Percentiles rank a stretch among this genome's conserved stretches.
phyloP scores from a whole-genome alignment of 2,329 filamentous ascomycete genomes.

The Trichoderma oligosporum region DNA sequence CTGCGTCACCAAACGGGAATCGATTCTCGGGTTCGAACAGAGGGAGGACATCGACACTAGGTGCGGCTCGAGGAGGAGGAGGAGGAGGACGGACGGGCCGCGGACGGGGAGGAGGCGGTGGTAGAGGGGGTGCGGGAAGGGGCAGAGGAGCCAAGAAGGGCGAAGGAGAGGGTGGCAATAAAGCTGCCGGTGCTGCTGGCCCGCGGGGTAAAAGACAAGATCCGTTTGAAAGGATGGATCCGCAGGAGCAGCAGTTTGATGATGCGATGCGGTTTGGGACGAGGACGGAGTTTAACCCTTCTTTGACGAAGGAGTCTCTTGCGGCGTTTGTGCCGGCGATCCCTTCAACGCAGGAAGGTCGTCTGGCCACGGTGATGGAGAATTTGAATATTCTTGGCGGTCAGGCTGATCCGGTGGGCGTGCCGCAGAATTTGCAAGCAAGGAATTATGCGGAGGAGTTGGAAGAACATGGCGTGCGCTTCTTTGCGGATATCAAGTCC shows the following conservation, averaged over 20 bases:
- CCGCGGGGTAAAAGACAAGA: slow-evolving; percentile 24
- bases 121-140: slow-evolving; percentile 21
- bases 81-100: slow-evolving; percentile 18
- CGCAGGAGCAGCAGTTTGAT: slow-evolving; percentile 36
- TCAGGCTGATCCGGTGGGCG: slow-evolving; percentile 34
- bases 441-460: slow-evolving; percentile 33
- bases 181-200: slow-evolving; percentile 1
- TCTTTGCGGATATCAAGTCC: slow-evolving; percentile 32
- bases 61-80: slow-evolving; percentile 25
- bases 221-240: slow-evolving; percentile 30
- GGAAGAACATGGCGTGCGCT: slow-evolving; percentile 28
- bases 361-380: slow-evolving; percentile 34
- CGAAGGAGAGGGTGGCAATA: slow-evolving; percentile 24
- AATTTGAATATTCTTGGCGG: slow-evolving; percentile 37
- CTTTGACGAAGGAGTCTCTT: slow-evolving; percentile 33
- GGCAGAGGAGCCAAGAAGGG: slow-evolving; percentile 25
- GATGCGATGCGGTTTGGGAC: slow-evolving; percentile 36
- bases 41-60: slow-evolving; percentile 15
- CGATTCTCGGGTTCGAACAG: slow-evolving; percentile 22
- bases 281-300: slow-evolving; percentile 32
- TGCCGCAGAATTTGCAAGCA: slow-evolving; percentile 30
- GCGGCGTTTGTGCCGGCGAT: slow-evolving; percentile 31
- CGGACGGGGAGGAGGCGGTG: slow-evolving; percentile 22
- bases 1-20: slow-evolving; percentile 19
- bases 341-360: slow-evolving; percentile 29